Base-by-base conservation (phyloP, 208 protist species). In the Crithidia expoeki region DNA sequence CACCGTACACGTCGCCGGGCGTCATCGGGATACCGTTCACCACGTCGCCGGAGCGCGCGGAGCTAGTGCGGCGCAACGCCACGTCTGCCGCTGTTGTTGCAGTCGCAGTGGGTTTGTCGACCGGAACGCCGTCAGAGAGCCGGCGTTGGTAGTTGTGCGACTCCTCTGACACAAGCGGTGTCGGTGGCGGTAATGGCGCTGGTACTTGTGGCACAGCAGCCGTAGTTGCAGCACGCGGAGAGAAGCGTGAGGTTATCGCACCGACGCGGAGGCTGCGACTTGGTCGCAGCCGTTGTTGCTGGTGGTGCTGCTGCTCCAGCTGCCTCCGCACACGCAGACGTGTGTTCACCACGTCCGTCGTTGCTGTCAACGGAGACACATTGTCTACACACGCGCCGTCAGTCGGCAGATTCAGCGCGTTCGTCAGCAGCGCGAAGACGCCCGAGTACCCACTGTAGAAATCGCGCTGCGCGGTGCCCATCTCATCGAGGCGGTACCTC, bases 361-460 rank as follows among this genome's bases (percentile, higher is more conserved):
- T 16, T 44, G 38, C 7, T 14, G 38, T 44, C 38, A 44, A 44
- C 38, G 38, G 10, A 32, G 36, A 0, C 7, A 51, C 57, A 40
- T 25, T 6, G 14, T 34, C 40, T n/a, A 14, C 34, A 32, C 50
- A 4, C 32, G 30, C 32, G 30, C 6, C 25, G 14, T 36, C 40
- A 14, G 21, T 21, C 40, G 57, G 57, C 57, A 63, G 27, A 27
- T 63, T 63, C 12, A 63, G 57, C 16, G 57, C 57, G 40, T 63
- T 63, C 57, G 57, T 27, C 57, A 63, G 34, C 9, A 63, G 40
- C 25, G 57, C 57, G 17, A 63, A 63, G 10, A 63, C 57, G 17
- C 57, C 57, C 40, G 57, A 63, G 57, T 63, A 63, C 4, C 57
- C 57, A 25, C 57, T 25, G 57, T 36, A 63, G 40, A 63, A 63